phyloP scores from a whole-genome alignment of 129 eudicot species.

The Tanacetum coccineum region DNA sequence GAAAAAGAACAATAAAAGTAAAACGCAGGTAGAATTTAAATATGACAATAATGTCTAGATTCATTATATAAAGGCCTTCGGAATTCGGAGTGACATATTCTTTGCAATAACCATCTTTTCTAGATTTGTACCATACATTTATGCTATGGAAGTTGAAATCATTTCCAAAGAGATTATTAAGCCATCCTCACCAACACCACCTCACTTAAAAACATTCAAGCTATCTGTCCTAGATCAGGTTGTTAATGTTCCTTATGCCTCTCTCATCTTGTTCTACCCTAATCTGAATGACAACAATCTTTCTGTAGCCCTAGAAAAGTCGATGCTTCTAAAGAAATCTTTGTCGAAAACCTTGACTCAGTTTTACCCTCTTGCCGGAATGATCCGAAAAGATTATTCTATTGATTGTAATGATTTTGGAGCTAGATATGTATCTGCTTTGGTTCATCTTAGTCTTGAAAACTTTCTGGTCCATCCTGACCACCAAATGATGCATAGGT shows the following conservation, averaged over 20 bases:
- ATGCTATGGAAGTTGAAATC: slow-evolving; percentile 32
- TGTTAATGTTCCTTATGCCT: slow-evolving; percentile 26
- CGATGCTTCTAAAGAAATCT: no score
- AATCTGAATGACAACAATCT: no score
- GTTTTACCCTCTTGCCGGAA: slow-evolving; percentile 23
- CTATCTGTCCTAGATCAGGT: slow-evolving; percentile 39
- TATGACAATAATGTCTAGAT: no score
- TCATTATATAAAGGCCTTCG: no score
- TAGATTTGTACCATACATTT: background rate
- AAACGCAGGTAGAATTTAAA: no score
- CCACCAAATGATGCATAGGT: background rate
- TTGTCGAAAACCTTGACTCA: slow-evolving; percentile 27
- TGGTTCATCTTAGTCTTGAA: no score
- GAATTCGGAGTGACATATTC: no score
- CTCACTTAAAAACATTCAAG: slow-evolving; percentile 18
- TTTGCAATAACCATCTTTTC: no score
- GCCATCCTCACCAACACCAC: slow-evolving; percentile 40
- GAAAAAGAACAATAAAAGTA: no score
- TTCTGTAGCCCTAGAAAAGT: no score
- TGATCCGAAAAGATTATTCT: background rate
- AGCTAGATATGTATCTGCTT: background rate
- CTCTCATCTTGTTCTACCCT: slow-evolving; percentile 31
- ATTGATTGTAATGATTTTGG: background rate
- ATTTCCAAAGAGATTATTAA: slow-evolving; percentile 30
- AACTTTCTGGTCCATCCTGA: background rate